Percentiles rank a stretch among this genome's conserved stretches.
These are phyloP conservation scores for Cyclotella choctawhatcheeana DNA, from an alignment of 108 stramenopile genomes.

Conservation along the genomic window DNA sequence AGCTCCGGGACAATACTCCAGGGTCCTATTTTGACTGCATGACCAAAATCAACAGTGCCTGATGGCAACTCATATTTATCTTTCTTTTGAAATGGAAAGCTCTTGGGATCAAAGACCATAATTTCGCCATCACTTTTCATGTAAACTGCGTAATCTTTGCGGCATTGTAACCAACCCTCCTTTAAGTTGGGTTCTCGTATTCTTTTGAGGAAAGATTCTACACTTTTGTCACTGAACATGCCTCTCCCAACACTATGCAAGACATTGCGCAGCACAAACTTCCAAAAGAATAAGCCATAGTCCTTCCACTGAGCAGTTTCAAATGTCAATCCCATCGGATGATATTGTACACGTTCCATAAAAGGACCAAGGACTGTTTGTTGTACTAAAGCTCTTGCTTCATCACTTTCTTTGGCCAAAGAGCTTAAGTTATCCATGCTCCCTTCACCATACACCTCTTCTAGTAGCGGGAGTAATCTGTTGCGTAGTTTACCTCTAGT, in stretches of 20 bases:
- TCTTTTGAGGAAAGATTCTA: constrained; percentile 65
- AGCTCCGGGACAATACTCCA: constrained; percentile 66
- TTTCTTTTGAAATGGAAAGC: constrained; percentile 73
- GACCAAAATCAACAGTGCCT: constrained; percentile 45
- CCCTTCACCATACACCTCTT: constrained; percentile 96
- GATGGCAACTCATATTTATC: constrained; percentile 51
- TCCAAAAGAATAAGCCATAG: constrained; percentile 82
- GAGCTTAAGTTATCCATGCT: constrained; percentile 82
- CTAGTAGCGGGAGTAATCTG: constrained; percentile 88
- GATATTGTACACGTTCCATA: constrained; percentile 51
- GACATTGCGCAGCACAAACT: constrained; percentile 79
- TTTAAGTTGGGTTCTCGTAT: constrained; percentile 38
- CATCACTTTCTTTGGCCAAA: constrained; percentile 85
- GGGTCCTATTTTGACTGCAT: constrained; percentile 63
- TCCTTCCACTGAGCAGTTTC: constrained; percentile 68
- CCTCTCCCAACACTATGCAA: constrained; percentile 78
- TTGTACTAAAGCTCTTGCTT: constrained; percentile 71
- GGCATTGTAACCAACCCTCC: constrained; percentile 88
- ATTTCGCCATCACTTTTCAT: constrained; percentile 67
- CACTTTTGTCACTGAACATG: constrained; percentile 89
- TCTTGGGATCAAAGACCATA: constrained; percentile 65
- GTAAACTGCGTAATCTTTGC: constrained; percentile 86
- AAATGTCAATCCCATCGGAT: constrained; percentile 79
- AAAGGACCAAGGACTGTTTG: constrained; percentile 70
- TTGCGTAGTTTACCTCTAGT: constrained; percentile 96